Percentiles rank a stretch among this genome's conserved stretches.
These are phyloP conservation scores for Mycena indigotica DNA, from an alignment of 768 basidiomycete species.

Conservation along the genomic window DNA sequence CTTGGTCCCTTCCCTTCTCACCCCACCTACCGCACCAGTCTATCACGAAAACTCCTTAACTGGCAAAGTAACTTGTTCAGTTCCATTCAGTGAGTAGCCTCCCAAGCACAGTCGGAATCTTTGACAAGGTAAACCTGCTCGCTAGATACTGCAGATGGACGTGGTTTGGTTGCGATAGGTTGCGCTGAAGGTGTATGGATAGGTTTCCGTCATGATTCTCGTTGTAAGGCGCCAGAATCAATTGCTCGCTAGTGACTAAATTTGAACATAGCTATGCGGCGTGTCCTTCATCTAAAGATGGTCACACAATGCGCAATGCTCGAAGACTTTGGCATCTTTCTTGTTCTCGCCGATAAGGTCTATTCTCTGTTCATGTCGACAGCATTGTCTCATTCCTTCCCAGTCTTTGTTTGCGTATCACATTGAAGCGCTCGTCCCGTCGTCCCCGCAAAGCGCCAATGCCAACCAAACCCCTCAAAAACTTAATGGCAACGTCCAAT, in stretches of 20 bases:
- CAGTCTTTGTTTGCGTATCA: conserved; percentile 91
- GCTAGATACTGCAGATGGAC: conserved; percentile 80
- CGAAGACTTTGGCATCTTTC: conserved; percentile 94
- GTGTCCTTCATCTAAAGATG: conserved; percentile 89
- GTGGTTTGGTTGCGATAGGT: conserved; percentile 88
- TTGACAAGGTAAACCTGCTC: conserved; percentile 3
- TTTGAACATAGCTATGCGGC: conserved; percentile 84
- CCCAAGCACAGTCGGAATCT: background rate
- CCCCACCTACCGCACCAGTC: conserved; percentile 48
- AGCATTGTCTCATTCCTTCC: background rate
- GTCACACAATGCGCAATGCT: conserved; percentile 96
- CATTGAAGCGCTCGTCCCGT: conserved; percentile 94
- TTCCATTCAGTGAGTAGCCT: conserved; percentile 73
- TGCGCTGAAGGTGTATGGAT: conserved; percentile 98
- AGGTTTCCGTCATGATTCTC: conserved; percentile 87
- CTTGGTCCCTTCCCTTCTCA: conserved; percentile 66
- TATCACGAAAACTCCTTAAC: conserved; percentile 73
- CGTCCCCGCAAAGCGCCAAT: conserved; percentile 67
- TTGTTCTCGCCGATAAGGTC: conserved; percentile 92
- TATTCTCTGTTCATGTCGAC: background rate
- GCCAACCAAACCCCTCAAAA: conserved; percentile 85
- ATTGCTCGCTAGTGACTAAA: no score
- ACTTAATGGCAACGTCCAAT: conserved; percentile 89
- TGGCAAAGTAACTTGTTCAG: conserved; percentile 92
- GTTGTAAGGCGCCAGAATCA: no score